Evolutionary conservation across 2,329 filamentous ascomycete genomes (phyloP).

Genomic region (Claviceps purpurea): DNA sequence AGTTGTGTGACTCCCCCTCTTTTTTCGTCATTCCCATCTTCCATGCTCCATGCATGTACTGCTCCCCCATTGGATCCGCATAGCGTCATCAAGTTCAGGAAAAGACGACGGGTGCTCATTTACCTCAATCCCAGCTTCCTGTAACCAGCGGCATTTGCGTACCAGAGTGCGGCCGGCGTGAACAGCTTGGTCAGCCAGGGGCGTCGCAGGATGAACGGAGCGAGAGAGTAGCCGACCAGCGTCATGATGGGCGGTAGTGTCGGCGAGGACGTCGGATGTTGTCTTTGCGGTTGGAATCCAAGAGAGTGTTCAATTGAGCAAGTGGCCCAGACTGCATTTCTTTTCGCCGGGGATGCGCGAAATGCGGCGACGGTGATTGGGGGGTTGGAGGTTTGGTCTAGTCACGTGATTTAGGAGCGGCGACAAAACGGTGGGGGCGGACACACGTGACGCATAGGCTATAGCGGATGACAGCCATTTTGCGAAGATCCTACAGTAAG

Average conservation of each 20-base stretch:
- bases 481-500: too few species aligned
- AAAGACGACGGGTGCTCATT: background rate
- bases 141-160: conserved; percentile 80
- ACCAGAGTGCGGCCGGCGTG: conserved; percentile 77
- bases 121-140: conserved; percentile 86
- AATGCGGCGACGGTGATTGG: conserved; percentile 20
- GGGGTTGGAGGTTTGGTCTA: conserved; percentile 13
- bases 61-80: too few species aligned
- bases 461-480: background rate
- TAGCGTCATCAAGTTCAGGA: background rate
- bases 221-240: conserved; percentile 48
- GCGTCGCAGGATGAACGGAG: conserved; percentile 66
- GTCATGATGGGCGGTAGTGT: conserved; percentile 33
- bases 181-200: conserved; percentile 71
- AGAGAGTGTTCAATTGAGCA: conserved; percentile 7
- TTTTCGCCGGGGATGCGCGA: conserved; percentile 18
- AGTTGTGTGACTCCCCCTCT: too few species aligned
- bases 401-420: conserved; percentile 17
- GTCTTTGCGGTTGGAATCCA: background rate
- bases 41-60: too few species aligned
- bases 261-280: conserved; percentile 8
- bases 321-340: conserved; percentile 6
- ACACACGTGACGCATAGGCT: background rate
- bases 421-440: background rate
- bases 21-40: background rate